Evolutionary conservation across 352 stramenopile genomes (phyloP).

Genomic region (Phytophthora vignae): DNA sequence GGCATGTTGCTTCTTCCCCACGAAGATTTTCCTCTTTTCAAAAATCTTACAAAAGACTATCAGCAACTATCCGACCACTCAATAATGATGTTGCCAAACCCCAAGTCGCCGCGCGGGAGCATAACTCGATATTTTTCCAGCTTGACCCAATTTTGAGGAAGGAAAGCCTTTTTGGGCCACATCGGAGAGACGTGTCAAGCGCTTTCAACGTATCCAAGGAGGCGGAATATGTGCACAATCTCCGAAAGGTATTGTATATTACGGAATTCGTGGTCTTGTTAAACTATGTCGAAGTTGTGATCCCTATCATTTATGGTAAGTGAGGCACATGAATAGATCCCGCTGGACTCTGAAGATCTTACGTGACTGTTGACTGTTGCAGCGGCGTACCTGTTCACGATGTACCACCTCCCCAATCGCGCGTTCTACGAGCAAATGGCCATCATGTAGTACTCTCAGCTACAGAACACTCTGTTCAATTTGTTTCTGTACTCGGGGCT

Average conservation of each 20-base stretch:
- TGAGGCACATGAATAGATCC: background rate
- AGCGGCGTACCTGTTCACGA: slow-evolving; percentile 25
- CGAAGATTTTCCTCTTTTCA: slow-evolving; percentile 1
- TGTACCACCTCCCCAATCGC: slow-evolving; percentile 39
- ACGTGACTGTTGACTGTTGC: background rate
- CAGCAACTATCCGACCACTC: background rate
- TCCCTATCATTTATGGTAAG: slow-evolving; percentile 48
- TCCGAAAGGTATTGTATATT: slow-evolving; percentile 39
- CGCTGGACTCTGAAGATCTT: background rate
- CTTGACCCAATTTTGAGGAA: background rate
- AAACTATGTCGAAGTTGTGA: slow-evolving; percentile 45
- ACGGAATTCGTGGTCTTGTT: slow-evolving; percentile 48
- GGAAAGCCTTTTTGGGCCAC: background rate
- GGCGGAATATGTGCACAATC: slow-evolving; percentile 21
- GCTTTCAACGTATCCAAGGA: background rate
- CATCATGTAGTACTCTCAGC: slow-evolving; percentile 12
- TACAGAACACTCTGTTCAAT: slow-evolving; percentile 19
- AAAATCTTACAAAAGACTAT: background rate
- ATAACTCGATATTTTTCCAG: background rate
- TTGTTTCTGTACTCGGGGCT: slow-evolving; percentile 40
- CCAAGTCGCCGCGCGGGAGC: background rate
- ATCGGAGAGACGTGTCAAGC: background rate
- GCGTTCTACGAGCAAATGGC: slow-evolving; percentile 38
- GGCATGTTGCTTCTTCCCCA: background rate
- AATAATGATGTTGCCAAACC: slow-evolving; percentile 1